Percentiles rank a stretch among this genome's conserved stretches.
phyloP scores from a whole-genome alignment of 331 rosid genomes.

The Arachis monticola region DNA sequence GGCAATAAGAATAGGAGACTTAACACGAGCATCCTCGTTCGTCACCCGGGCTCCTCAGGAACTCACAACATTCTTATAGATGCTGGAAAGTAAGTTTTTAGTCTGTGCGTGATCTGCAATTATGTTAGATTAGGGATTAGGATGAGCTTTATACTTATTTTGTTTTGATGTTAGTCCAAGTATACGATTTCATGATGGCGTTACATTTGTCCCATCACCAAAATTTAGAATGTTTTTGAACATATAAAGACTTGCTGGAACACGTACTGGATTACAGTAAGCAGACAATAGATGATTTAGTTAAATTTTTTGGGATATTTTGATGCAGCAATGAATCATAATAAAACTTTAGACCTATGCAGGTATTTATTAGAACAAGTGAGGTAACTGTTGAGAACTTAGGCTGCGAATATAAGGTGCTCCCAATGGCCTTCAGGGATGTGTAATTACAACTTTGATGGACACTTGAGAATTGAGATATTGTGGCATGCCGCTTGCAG shows the following conservation, averaged over 20 bases:
- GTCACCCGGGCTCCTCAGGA: slow-evolving; percentile 61
- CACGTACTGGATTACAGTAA: not conserved
- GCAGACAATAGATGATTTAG: not conserved
- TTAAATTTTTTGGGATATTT: no score
- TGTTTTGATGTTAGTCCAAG: slow-evolving; percentile 13
- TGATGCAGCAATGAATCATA: no score
- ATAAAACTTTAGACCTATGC: no score
- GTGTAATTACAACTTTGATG: not conserved
- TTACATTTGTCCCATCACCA: no score
- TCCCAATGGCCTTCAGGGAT: not conserved
- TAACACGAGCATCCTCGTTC: slow-evolving; percentile 86
- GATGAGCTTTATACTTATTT: slow-evolving; percentile 11
- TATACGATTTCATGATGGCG: no score
- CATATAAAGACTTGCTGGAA: slow-evolving; percentile 8
- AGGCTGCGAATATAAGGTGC: not conserved
- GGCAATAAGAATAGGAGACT: slow-evolving; percentile 82
- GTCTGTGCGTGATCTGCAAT: slow-evolving; percentile 3
- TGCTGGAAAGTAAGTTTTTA: slow-evolving; percentile 83
- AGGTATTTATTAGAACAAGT: no score
- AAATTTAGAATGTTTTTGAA: not conserved
- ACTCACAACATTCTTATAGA: slow-evolving; percentile 70
- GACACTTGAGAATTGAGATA: not conserved
- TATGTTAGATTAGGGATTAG: slow-evolving; percentile 3
- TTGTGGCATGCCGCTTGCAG: not conserved
- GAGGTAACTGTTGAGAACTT: no score